Evolutionary conservation across 1,284 basidiomycete species (phyloP).

Genomic region (Mycosarcoma maydis): DNA sequence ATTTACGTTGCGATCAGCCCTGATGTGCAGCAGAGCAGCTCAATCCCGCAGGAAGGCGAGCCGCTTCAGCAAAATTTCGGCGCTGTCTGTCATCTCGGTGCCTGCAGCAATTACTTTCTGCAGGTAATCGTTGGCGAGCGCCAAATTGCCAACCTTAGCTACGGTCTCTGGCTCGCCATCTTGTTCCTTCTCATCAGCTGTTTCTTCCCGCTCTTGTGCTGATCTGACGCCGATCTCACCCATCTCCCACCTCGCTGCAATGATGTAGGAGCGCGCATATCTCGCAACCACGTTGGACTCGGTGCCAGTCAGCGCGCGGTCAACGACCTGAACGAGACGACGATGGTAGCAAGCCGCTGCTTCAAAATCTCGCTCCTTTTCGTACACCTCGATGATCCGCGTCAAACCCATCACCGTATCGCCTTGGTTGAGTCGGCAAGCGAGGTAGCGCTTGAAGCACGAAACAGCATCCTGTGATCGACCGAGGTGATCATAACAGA

Average conservation of each 20-base stretch:
- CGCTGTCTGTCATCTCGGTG: constrained; percentile 59
- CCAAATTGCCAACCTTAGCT: constrained; percentile 48
- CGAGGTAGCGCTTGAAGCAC: constrained; percentile 64
- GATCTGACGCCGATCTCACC: constrained; percentile 53
- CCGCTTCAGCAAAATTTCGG: constrained; percentile 61
- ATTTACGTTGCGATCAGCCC: too few relatives aligned
- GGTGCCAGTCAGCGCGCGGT: constrained; percentile 31
- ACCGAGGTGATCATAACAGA: constrained; percentile 88
- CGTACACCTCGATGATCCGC: constrained; percentile 61
- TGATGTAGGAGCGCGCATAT: constrained; percentile 57
- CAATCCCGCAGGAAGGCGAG: constrained; percentile 51
- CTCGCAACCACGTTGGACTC: constrained; percentile 55
- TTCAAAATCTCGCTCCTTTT: constrained; percentile 49
- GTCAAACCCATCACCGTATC: constrained; percentile 57
- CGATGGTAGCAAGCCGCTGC: constrained; percentile 60
- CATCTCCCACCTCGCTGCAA: constrained; percentile 64
- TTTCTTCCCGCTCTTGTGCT: constrained; percentile 11
- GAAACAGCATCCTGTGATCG: constrained; percentile 54
- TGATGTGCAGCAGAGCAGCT: neutral
- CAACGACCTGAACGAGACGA: constrained; percentile 62
- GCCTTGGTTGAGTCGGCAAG: constrained; percentile 58
- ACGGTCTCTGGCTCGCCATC: constrained; percentile 9
- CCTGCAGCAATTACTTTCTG: constrained; percentile 62
- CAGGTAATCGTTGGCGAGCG: constrained; percentile 61
- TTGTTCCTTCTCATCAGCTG: constrained; percentile 28